These are phyloP conservation scores for Pythium phragmiticola DNA, from an alignment of 352 stramenopile species.

Conservation along the genomic window DNA sequence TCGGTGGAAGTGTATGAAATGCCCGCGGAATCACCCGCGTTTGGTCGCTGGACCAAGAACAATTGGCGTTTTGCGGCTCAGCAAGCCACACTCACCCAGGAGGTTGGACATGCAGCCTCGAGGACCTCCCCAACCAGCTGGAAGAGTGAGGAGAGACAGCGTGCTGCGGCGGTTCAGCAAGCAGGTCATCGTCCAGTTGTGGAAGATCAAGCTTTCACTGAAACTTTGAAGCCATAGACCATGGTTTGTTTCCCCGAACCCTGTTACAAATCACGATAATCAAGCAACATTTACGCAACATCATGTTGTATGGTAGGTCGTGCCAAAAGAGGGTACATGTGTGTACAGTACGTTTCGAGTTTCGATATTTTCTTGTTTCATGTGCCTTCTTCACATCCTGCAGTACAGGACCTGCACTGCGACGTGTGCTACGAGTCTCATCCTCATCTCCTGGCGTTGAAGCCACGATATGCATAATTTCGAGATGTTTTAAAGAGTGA, in stretches of 20 bases:
- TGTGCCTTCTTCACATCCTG: background rate
- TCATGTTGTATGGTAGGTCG: background rate
- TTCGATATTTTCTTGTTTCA: background rate
- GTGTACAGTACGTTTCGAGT: background rate
- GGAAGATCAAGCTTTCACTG: no score
- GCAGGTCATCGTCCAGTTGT: background rate
- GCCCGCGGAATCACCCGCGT: background rate
- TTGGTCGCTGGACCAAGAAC: no score
- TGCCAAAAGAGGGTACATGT: background rate
- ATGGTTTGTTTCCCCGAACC: background rate
- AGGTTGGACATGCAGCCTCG: background rate
- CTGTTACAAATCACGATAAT: background rate
- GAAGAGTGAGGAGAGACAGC: slow-evolving; percentile 2
- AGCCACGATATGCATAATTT: no score
- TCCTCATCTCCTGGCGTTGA: no score
- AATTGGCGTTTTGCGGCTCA: background rate
- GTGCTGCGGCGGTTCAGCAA: background rate
- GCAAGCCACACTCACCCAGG: background rate
- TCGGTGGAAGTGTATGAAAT: background rate
- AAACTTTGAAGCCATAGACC: no score
- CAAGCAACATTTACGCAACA: background rate
- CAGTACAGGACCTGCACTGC: no score
- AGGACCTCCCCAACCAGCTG: background rate
- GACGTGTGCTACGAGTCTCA: no score
- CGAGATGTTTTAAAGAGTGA: no score